Percentiles rank a stretch among this genome's conserved stretches.
Evolutionary conservation across 129 eudicot genomes (phyloP).

Genomic region (Deinandra increscens): DNA sequence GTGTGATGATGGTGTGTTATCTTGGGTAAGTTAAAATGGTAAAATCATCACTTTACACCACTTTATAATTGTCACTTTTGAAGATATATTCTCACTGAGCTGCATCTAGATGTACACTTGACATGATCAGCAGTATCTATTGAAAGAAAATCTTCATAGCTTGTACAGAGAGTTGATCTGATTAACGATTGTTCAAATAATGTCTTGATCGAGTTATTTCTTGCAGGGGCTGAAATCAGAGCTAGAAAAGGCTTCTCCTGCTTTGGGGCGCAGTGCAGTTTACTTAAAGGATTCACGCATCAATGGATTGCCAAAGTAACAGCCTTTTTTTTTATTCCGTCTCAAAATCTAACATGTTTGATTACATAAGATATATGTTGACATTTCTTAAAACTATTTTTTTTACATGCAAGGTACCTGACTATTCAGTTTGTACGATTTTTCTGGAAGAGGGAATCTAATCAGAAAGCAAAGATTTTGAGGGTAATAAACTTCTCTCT

Average conservation of each 20-base stretch:
- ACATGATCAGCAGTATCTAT: not conserved
- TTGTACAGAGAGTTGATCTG: constrained; percentile 12
- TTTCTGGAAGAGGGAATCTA: constrained; percentile 98
- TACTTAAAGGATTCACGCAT: constrained; percentile 87
- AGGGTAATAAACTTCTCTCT: constrained; percentile 53
- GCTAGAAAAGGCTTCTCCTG: constrained; percentile 92
- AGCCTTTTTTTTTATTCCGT: constrained; percentile 2
- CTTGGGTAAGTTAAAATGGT: not conserved
- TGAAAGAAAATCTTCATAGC: not conserved
- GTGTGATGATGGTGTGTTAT: not conserved
- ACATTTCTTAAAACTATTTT: not conserved
- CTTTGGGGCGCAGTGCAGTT: constrained; percentile 86
- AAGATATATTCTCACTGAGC: not conserved
- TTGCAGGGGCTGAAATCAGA: constrained; percentile 88
- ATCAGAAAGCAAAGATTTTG: constrained; percentile 95
- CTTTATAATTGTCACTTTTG: not conserved
- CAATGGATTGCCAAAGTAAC: constrained; percentile 88
- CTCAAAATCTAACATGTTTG: constrained; percentile 1
- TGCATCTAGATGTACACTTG: not conserved
- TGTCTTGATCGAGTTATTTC: constrained; percentile 1
- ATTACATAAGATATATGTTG: not conserved
- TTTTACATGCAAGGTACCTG: constrained; percentile 59
- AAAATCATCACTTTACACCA: not conserved
- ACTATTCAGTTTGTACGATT: constrained; percentile 94
- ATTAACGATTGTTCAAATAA: constrained; percentile 12